Evolutionary conservation across 1,284 basidiomycete species (phyloP).

Genomic region (Cystobasidium pallidum): DNA sequence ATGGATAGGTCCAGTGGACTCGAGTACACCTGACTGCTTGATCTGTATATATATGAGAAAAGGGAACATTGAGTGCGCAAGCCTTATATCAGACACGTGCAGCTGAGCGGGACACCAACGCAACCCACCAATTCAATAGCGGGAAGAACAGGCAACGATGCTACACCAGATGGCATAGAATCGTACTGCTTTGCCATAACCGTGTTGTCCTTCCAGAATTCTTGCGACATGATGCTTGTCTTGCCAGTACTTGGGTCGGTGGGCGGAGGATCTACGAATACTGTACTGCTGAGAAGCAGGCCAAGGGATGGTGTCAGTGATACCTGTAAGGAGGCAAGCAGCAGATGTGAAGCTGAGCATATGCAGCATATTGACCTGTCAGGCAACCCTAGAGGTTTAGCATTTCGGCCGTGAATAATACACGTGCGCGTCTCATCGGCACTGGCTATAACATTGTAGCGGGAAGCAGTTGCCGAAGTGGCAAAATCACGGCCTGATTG

Average conservation of each 20-base stretch:
- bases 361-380: neutral
- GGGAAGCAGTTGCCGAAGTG: too few species aligned
- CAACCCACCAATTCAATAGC: conserved; percentile 18
- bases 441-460: neutral
- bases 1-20: conserved; percentile 5
- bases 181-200: conserved; percentile 28
- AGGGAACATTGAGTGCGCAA: neutral
- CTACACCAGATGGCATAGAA: neutral
- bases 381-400: neutral
- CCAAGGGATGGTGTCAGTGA: neutral
- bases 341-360: neutral
- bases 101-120: neutral
- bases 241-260: neutral
- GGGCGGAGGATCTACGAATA: neutral
- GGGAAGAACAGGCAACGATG: conserved; percentile 4
- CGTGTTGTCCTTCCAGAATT: conserved; percentile 18
- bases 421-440: neutral
- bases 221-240: neutral
- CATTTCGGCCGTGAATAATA: neutral
- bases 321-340: neutral
- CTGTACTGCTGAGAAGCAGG: neutral
- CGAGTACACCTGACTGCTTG: conserved; percentile 3
- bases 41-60: neutral
- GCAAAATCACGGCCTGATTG: too few species aligned
- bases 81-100: too few species aligned